These are phyloP conservation scores for Skeletonema marinoi DNA, from an alignment of 108 stramenopile species.

Conservation along the genomic window DNA sequence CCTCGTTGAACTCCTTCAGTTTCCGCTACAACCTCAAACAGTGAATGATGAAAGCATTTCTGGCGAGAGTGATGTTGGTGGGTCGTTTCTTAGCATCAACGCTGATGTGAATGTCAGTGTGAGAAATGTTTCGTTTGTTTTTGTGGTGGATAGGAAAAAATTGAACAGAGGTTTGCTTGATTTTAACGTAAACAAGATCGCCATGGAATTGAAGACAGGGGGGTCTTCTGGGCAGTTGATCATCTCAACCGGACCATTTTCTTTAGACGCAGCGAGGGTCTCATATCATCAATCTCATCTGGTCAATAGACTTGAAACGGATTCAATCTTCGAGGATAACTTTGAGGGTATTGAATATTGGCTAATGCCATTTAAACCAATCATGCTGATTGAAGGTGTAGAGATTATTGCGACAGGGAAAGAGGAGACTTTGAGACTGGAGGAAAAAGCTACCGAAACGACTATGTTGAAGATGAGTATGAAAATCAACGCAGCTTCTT, in stretches of 20 bases:
- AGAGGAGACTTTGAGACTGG: background rate
- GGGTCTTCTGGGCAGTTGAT: constrained; percentile 13
- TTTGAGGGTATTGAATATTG: background rate
- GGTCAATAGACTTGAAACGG: background rate
- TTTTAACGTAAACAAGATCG: constrained; percentile 8
- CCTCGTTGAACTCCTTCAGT: background rate
- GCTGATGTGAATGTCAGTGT: constrained; percentile 8
- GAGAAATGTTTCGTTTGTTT: constrained; percentile 11
- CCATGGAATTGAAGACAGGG: background rate
- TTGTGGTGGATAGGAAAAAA: constrained; percentile 12
- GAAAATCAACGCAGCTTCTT: background rate
- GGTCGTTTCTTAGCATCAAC: background rate
- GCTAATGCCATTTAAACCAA: constrained; percentile 29
- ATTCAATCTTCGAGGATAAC: background rate
- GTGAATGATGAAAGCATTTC: background rate
- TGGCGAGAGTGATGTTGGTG: background rate
- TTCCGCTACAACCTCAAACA: constrained; percentile 12
- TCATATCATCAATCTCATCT: background rate
- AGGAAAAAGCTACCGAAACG: background rate
- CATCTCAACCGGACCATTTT: constrained; percentile 2
- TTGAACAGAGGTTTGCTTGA: constrained; percentile 16
- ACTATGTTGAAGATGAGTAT: background rate
- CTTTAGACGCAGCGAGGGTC: constrained; percentile 12
- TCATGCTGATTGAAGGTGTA: constrained; percentile 2
- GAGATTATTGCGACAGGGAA: background rate